Conservation (phyloP, 179 eudicot species). For the Pouteria campechiana region DNA sequence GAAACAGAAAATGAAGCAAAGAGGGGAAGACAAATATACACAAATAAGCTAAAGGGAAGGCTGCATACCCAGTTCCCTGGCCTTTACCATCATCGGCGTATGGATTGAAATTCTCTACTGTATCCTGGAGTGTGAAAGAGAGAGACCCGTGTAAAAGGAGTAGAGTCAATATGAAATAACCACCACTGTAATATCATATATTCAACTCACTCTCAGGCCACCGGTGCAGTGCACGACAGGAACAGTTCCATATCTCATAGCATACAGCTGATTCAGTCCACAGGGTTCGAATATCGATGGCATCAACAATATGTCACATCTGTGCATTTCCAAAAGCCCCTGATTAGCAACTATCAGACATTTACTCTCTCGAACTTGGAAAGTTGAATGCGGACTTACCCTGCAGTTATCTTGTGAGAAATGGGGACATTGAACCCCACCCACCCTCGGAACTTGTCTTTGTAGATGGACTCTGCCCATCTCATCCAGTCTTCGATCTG, state of each 20-base stretch:
- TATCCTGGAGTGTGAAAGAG: constrained; percentile 45
- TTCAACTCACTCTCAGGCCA: constrained; percentile 71
- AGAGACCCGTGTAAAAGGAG: background rate
- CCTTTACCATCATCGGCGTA: constrained; percentile 58
- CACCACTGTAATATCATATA: background rate
- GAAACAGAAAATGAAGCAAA: background rate
- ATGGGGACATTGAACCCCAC: constrained; percentile 95
- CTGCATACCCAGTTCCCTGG: constrained; percentile 86
- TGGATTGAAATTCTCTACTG: constrained; percentile 84
- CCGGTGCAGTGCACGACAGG: constrained; percentile 94
- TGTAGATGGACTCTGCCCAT: constrained; percentile 38
- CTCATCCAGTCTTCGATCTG: constrained; percentile 95
- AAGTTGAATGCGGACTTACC: constrained; percentile 31
- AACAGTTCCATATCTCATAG: constrained; percentile 95
- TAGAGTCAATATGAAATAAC: background rate
- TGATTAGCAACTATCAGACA: background rate
- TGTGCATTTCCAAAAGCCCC: constrained; percentile 18
- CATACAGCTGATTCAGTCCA: constrained; percentile 92
- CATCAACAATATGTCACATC: constrained; percentile 93
- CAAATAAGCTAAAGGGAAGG: background rate
- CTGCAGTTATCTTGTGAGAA: constrained; percentile 92
- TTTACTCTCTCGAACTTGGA: background rate
- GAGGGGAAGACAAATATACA: background rate
- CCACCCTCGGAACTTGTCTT: constrained; percentile 87
- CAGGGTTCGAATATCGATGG: constrained; percentile 99